Evolutionary conservation across 345 rosid genomes (phyloP), one percentile per base, ranked within the genome.

Genomic region (Aurinia saxatilis): DNA sequence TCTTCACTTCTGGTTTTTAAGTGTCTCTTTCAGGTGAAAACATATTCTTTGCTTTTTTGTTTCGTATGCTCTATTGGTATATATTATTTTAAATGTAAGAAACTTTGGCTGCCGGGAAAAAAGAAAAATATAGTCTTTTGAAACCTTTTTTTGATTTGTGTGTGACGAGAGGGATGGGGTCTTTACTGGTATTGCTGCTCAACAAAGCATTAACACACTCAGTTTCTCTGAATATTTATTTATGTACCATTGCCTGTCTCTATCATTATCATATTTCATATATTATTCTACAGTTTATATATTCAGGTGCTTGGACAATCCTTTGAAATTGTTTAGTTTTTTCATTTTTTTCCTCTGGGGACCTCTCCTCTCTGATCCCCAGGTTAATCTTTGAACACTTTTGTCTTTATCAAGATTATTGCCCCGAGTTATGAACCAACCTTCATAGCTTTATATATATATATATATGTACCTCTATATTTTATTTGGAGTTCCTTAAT

Each of bases 111-210:
- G 51, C 41, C 71, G 18, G 12, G 48, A 57, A 46, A 11, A 45
- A 21, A 35, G 48, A 31, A 34, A 12, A 11, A 51, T 44, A 27
- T 61, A 34, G n/a, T n/a, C n/a, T n/a, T n/a, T n/a, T n/a, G n/a
- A n/a, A n/a, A n/a, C n/a, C n/a, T 44, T 47, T 14, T 63, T 70
- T 55, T 55, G 30, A 63, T 62, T 31, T 31, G 51, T 46, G 49
- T 69, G 51, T 61, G 68, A 53, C 50, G 55, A 60, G 14, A n/a
- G 19, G 14, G 36, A 70, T 70, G 69, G 58, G 74, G 64, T 70
- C 69, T 70, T 70, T 54, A 55, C 73, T 61, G 59, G 58, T 56
- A 63, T 70, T 55, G 74, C 58, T 63, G 74, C 74, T 14, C 74
- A 63, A 62, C 63, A 55, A 70, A 70, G 74, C 68, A 62, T 70